Conservation (phyloP, 1,139 yeast species). For the Sugiyamaella paludigena region DNA sequence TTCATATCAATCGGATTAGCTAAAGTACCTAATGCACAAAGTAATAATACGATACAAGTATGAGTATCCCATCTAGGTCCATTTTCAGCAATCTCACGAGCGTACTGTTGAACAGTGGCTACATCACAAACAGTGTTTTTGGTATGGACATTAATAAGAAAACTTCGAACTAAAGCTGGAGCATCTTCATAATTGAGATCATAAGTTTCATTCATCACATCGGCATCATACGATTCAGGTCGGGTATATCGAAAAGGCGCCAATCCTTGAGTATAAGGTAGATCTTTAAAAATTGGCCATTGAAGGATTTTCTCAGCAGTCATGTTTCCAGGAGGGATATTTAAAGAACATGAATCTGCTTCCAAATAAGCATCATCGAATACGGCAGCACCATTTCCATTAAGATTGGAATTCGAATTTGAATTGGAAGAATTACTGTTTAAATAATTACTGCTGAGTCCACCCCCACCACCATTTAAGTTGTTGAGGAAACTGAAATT, state of each 20-base stretch:
- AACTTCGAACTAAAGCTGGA: constrained; percentile 19
- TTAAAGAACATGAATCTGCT: constrained; percentile 18
- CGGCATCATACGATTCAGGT: constrained; percentile 17
- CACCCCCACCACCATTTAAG: not conserved
- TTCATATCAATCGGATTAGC: constrained; percentile 20
- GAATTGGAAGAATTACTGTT: not conserved
- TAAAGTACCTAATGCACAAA: constrained; percentile 21
- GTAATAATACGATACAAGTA: constrained; percentile 19
- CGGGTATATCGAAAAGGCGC: constrained; percentile 9
- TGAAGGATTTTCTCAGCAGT: constrained; percentile 19
- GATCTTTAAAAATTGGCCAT: constrained; percentile 20
- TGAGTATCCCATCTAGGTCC: constrained; percentile 22
- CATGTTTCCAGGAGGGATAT: constrained; percentile 19
- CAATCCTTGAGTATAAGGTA: constrained; percentile 11
- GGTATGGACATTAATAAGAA: constrained; percentile 21
- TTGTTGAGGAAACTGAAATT: not conserved
- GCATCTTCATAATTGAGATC: constrained; percentile 18
- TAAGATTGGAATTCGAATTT: not conserved
- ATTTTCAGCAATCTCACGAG: constrained; percentile 17
- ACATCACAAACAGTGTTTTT: constrained; percentile 24
- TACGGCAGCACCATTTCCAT: constrained; percentile 2
- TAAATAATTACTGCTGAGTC: constrained; percentile 1
- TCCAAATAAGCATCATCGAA: constrained; percentile 15
- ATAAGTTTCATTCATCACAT: constrained; percentile 12
- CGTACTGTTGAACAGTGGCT: constrained; percentile 18